A percentile compares a stretch with the other conserved stretches of the same genome.
Conservation (phyloP, 2,329 filamentous ascomycete species). For the Bipolaris sorokiniana region DNA sequence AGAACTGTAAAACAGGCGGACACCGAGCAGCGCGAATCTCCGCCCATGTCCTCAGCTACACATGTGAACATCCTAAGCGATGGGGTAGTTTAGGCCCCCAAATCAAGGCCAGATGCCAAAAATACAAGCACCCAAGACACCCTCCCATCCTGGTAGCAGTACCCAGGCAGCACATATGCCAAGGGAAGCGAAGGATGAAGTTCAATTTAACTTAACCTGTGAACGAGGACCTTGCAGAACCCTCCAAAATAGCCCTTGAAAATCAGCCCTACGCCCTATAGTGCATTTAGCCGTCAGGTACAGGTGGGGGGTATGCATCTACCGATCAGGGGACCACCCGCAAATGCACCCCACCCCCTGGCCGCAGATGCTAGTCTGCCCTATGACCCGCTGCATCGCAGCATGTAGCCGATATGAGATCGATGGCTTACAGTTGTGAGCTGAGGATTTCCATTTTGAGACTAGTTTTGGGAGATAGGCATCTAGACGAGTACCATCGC, state of each 20-base stretch:
- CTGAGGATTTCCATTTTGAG: neutral
- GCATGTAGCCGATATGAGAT: neutral
- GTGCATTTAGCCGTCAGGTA: neutral
- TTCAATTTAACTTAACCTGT: neutral
- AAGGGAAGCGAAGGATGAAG: neutral
- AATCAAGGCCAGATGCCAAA: neutral
- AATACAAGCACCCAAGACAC: neutral
- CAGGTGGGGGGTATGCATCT: neutral
- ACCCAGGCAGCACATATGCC: neutral
- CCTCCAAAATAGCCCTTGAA: too few species aligned
- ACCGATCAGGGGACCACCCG: neutral
- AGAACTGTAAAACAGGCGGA: neutral
- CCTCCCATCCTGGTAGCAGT: neutral
- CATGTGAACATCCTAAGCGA: neutral
- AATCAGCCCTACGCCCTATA: neutral
- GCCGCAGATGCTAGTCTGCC: neutral
- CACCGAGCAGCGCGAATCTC: neutral
- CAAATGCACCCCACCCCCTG: neutral
- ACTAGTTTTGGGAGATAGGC: neutral
- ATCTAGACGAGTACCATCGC: neutral
- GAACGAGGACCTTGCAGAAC: neutral
- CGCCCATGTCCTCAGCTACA: neutral
- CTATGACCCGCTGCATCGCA: neutral
- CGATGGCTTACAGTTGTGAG: neutral
- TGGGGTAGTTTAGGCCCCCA: neutral